Percentiles rank a stretch among this genome's conserved stretches.
Evolutionary conservation across 139 green algal species (phyloP).

Genomic region (Trebouxia sp.): DNA sequence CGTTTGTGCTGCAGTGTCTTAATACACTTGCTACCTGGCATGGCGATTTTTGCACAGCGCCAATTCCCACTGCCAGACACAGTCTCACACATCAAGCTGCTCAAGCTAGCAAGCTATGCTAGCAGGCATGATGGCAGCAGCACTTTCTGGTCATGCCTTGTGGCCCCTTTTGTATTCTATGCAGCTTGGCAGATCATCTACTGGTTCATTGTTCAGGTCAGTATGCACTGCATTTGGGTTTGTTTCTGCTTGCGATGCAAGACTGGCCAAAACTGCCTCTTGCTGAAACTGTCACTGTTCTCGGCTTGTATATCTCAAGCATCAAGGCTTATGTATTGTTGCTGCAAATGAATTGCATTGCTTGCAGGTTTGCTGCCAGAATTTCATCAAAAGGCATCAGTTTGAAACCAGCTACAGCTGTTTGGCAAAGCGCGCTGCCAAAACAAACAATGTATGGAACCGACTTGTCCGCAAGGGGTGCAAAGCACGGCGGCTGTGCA

Average conservation of each 20-base stretch:
- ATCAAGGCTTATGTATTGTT: no score
- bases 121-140: neutral
- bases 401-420: constrained; percentile 67
- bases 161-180: constrained; percentile 62
- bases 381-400: constrained; percentile 41
- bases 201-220: constrained; percentile 66
- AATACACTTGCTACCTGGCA: constrained; percentile 67
- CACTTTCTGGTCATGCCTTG: constrained; percentile 46
- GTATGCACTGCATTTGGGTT: neutral
- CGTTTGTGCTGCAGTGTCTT: constrained; percentile 49
- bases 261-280: no score
- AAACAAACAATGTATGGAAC: constrained; percentile 63
- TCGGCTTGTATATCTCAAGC: no score
- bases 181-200: constrained; percentile 65
- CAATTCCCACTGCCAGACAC: constrained; percentile 39
- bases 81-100: neutral
- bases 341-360: no score
- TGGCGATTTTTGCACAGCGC: constrained; percentile 60
- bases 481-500: constrained; percentile 34
- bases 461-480: constrained; percentile 53
- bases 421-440: constrained; percentile 53
- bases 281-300: no score
- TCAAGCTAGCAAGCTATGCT: neutral
- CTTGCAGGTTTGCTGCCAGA: constrained; percentile 49
- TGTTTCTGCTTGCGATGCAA: no score